These are phyloP conservation scores for Aspergillus baeticus DNA, from an alignment of 495 filamentous ascomycete genomes.

Conservation along the genomic window DNA sequence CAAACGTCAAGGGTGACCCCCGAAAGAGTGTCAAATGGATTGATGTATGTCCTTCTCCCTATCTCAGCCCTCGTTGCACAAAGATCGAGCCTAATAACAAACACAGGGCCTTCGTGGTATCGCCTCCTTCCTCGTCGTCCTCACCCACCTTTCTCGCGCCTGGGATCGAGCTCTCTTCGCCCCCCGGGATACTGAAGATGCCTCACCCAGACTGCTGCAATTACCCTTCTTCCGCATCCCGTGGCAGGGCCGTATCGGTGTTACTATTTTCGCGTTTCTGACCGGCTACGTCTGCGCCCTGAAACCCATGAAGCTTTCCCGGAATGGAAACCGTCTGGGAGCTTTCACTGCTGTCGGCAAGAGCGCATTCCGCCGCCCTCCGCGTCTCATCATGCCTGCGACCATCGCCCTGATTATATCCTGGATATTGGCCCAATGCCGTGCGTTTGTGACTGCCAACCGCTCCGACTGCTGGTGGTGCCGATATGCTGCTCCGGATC, in stretches of 20 bases:
- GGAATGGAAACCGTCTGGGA: slow-evolving; percentile 50
- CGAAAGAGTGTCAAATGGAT: slow-evolving; percentile 68
- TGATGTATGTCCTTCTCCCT: slow-evolving; percentile 47
- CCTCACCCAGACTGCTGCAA: slow-evolving; percentile 53
- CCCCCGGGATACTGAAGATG: slow-evolving; percentile 47
- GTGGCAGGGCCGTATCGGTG: slow-evolving; percentile 62
- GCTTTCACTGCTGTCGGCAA: slow-evolving; percentile 57
- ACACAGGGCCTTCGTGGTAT: slow-evolving; percentile 61
- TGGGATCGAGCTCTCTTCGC: slow-evolving; percentile 59
- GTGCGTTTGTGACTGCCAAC: slow-evolving; percentile 57
- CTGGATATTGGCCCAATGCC: slow-evolving; percentile 56
- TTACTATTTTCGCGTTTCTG: slow-evolving; percentile 65
- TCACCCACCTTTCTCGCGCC: slow-evolving; percentile 61
- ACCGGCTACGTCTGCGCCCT: slow-evolving; percentile 68
- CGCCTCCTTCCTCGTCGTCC: slow-evolving; percentile 61
- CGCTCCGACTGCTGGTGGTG: slow-evolving; percentile 61
- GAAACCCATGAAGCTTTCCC: slow-evolving; percentile 60
- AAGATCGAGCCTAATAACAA: background rate
- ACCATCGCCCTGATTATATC: slow-evolving; percentile 57
- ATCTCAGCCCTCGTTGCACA: background rate
- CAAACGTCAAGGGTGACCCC: slow-evolving; percentile 35
- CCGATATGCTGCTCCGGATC: slow-evolving; percentile 51
- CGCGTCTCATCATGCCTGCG: slow-evolving; percentile 60
- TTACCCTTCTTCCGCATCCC: slow-evolving; percentile 60
- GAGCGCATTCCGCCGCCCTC: slow-evolving; percentile 63